Base-by-base conservation (phyloP, 1,284 basidiomycete genomes). In the Coniferiporia sulphurascens region DNA sequence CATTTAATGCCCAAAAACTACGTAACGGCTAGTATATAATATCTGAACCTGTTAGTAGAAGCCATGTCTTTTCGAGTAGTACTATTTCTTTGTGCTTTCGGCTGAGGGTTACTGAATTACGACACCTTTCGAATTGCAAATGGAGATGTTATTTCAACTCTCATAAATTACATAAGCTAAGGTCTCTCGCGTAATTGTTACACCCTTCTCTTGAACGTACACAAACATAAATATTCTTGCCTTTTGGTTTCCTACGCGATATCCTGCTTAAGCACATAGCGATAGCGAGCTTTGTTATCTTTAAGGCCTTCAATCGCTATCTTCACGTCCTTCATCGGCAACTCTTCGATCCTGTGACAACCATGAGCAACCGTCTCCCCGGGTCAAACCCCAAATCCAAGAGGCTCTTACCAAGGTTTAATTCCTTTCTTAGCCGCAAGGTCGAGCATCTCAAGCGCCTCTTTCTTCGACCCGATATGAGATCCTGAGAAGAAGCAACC, bases 261-360 rank as follows among this genome's bases (percentile, higher is more conserved):
- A 50, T 69, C 76, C 68, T 79, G 76, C 54, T 69, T 73, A 52
- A 81, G 67, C 59, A 81, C 77, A 60, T 76, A 78, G 59, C 81
- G 74, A 71, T 83, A 85, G 61, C 79, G 71, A 34, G 79, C 78
- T 46, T 77, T 74, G 66, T 79, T 80, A 60, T 78, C 72, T 71
- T 78, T 75, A 55, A 85, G 72, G 34, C 76, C 75, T 69, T 80
- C 72, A 55, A 84, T 75, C 7, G 81, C 84, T 70, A 81, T 75
- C 48, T 71, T 73, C 44, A 77, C 80, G 32, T 84, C 76, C 68
- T 77, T 79, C 84, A 86, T 86, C 46, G 79, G 79, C 46, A 82
- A 61, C 67, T 81, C 78, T 65, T 83, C 74, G 72, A 73, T 70
- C 72, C 58, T 60, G 27, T 27, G 27, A 5, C 27, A 27, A 27